Conservation (phyloP, 257 asterid species). For the Ajuga chamaepitys region DNA sequence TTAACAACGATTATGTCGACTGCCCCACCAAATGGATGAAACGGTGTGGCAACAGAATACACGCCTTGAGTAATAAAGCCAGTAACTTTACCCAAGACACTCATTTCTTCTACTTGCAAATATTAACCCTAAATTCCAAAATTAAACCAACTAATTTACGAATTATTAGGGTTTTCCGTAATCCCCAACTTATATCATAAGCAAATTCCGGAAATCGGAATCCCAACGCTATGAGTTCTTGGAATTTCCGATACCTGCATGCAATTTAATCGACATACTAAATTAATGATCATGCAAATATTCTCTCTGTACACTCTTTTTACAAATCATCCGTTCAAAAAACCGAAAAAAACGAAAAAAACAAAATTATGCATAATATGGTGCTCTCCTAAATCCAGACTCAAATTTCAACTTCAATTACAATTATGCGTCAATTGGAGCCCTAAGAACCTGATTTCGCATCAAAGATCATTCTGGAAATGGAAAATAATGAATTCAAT, state of each 20-base stretch:
- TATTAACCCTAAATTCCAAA: conserved; percentile 6
- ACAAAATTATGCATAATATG: neutral
- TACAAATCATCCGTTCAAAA: neutral
- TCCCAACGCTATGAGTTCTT: conserved; percentile 20
- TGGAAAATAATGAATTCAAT: conserved; percentile 4
- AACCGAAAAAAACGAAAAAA: neutral
- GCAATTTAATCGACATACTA: conserved; percentile 23
- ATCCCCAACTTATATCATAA: conserved; percentile 20
- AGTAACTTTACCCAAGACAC: conserved; percentile 74
- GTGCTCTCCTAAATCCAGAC: conserved; percentile 8
- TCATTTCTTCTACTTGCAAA: conserved; percentile 45
- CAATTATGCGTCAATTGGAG: conserved; percentile 17
- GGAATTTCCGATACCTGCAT: conserved; percentile 40
- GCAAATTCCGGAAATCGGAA: conserved; percentile 8
- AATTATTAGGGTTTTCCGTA: conserved; percentile 4
- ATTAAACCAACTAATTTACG: neutral
- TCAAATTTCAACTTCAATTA: conserved; percentile 10
- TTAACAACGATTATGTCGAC: conserved; percentile 75
- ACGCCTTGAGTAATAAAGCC: conserved; percentile 70
- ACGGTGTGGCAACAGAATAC: conserved; percentile 89
- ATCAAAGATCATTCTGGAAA: conserved; percentile 14
- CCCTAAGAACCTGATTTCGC: conserved; percentile 25
- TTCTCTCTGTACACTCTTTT: neutral
- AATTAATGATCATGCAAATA: conserved; percentile 24
- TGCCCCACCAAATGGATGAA: conserved; percentile 97